Evolutionary conservation across 441 rosid genomes (phyloP), one percentile per base, ranked within the genome.

Genomic region (Capsella rubella): DNA sequence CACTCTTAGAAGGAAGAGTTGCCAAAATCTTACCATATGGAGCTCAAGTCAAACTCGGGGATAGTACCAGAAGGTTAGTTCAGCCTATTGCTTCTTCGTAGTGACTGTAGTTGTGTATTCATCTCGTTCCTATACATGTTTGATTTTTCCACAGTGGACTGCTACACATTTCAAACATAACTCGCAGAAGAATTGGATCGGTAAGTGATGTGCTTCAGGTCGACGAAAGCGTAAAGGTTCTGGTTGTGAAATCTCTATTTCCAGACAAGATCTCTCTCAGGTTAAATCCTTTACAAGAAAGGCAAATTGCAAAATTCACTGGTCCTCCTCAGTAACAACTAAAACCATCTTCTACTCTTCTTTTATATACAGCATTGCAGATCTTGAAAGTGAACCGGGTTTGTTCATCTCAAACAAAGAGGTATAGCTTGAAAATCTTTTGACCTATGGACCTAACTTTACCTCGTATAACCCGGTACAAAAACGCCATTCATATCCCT

Each of bases 371-470:
- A 91, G 97, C 78, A 86, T 79, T 73, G 93, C 89, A 3, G 89
- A 89, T 71, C 97, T 94, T 1, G 98, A 94, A 81, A 91, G 96
- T 55, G 90, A 91, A 80, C 90, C 96, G 1, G 99, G 97, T 27
- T 80, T 94, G 13, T 84, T 92, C 68, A 15, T 89, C 66, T 73
- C 87, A 25, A 76, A 89, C 81, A 94, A 79, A 82, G 92, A 90
- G 97, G 98, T 93, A 71, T 40, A 15, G 5, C 35, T 51, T 16
- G 47, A 27, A 2, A 15, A 15, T 15, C 52, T 15, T 15, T 45
- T 39, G n/a, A 49, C 1, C 11, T 10, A 49, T 47, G n/a, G 8
- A 34, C 57, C 3, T 14, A 34, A 14, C 27, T 16, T 45, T 1
- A 0, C 8, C 10, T 35, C 32, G n/a, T n/a, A n/a, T n/a, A n/a